Base-by-base conservation (phyloP, 1,139 yeast species). In the Kazachstania sp. region DNA sequence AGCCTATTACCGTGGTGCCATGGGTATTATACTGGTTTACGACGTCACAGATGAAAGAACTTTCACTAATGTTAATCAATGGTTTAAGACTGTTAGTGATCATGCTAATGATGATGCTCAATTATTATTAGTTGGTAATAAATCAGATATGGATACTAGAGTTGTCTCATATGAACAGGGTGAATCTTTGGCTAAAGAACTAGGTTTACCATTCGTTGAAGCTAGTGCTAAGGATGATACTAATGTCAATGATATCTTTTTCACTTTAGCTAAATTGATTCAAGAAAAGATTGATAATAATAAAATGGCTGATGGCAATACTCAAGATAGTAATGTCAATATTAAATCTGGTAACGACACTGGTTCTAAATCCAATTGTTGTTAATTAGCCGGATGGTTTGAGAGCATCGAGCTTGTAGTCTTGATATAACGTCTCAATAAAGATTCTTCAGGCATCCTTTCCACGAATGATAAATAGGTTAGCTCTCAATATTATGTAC, bases 71-170 rank as follows among this genome's bases (percentile, higher is more conserved):
- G 73, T 79, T 55, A 87, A 87, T 65, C 86, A 86, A 59, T 92
- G 99, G 99, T 86, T 79, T 71, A 81, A 85, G 60, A 90, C 97
- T 31, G 97, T 92, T 40, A 86, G 90, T 64, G 96, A 88, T 66
- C 96, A 94, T 62, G 97, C 98, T 41, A 86, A 84, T 60, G 97
- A 90, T 59, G 95, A 88, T 62, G 97, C 96, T n/a, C 95, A 87
- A 67, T 77, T 92, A 64, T 83, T 92, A 63, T 74, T 92, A 56
- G 97, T 92, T 29, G 99, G 97, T 55, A 92, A 92, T 74, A 92
- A 92, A 73, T 83, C 87, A 65, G 99, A 92, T 63, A 68, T 70
- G 52, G 83, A 77, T 53, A 71, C 86, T 68, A 70, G 96, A 72
- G 85, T 81, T 49, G 95, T 94, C 20, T 74, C 90, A 30, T 75